Percentiles rank a stretch among this genome's conserved stretches.
Conservation (phyloP, 163 green algal genomes). For the Chlamydomonas reinhardtii region DNA sequence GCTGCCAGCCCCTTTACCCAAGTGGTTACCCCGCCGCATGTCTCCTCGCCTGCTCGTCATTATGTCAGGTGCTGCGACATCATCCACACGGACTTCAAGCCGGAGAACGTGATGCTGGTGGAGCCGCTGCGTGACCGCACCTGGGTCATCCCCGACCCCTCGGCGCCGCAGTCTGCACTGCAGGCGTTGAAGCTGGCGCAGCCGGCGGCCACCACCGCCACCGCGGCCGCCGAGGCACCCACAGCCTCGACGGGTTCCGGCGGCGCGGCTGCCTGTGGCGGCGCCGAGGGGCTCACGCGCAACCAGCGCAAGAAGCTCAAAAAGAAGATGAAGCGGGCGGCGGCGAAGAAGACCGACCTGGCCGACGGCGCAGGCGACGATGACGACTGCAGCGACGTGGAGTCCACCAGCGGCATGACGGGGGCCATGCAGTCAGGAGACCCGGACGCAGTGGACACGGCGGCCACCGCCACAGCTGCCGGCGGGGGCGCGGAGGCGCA, state of each 20-base stretch:
- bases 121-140: constrained; percentile 64
- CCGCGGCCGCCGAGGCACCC: neutral
- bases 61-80: constrained; percentile 70
- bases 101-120: constrained; percentile 98
- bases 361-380: constrained; percentile 26
- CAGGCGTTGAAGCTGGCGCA: neutral
- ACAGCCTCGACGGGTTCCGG: neutral
- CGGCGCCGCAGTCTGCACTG: neutral
- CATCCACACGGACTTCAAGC: constrained; percentile 98
- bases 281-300: constrained; percentile 10
- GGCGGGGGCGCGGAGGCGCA: neutral
- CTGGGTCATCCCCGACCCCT: constrained; percentile 53
- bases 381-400: constrained; percentile 39
- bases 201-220: neutral
- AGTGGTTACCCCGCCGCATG: no score
- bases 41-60: no score
- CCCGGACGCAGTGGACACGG: neutral
- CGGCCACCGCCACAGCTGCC: neutral
- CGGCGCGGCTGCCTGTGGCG: neutral
- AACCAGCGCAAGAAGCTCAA: constrained; percentile 97
- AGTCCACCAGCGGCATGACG: constrained; percentile 6
- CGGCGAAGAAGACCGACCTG: constrained; percentile 22
- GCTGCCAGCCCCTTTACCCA: no score
- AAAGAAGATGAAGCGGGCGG: constrained; percentile 84
- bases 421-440: neutral